Base-by-base conservation (phyloP, 345 rosid species). In the Zanthoxylum bungeanum region DNA sequence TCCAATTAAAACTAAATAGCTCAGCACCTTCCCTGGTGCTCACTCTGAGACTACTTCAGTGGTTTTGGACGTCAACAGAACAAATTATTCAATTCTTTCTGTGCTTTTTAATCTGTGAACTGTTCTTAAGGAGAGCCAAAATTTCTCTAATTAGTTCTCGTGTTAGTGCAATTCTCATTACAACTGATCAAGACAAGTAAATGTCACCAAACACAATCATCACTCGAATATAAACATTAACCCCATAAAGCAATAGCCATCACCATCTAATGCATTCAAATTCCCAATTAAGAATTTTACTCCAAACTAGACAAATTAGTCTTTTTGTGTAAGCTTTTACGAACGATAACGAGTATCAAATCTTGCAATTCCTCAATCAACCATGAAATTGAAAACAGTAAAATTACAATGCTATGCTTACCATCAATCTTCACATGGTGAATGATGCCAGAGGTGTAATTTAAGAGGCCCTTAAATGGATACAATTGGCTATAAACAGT, bases 371-470 rank as follows among this genome's bases (percentile, higher is more conserved):
- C 12, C 30, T 67, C 24, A 0, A 67, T 47, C 7, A 16, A 19
- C 34, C 71, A 25, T 22, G 24, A 51, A 1, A 52, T 67, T 49
- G 25, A 5, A 33, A 4, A 30, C 1, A 6, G 53, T n/a, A 52
- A 42, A 49, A 75, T 30, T 22, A n/a, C 7, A 60, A 56, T 31
- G 19, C 12, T 7, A 24, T 16, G n/a, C 24, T 72, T 81, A 91
- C 96, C 96, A 39, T 84, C 78, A 33, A 91, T 84, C 73, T 79
- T 83, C 14, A 88, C 97, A 80, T 88, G 97, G 78, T 93, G 96
- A 75, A 89, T 90, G 84, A 90, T 87, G 67, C 88, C 89, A 39
- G 97, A 91, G 2, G 96, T 91, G 77, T 91, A 91, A 74, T 93
- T 93, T 64, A 76, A 56, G 33, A 91, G 93, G 19, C 94, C 98